Percentiles rank a stretch among this genome's conserved stretches.
Evolutionary conservation across 2,329 filamentous ascomycete species (phyloP).

Genomic region (Stylonectria norvegica): DNA sequence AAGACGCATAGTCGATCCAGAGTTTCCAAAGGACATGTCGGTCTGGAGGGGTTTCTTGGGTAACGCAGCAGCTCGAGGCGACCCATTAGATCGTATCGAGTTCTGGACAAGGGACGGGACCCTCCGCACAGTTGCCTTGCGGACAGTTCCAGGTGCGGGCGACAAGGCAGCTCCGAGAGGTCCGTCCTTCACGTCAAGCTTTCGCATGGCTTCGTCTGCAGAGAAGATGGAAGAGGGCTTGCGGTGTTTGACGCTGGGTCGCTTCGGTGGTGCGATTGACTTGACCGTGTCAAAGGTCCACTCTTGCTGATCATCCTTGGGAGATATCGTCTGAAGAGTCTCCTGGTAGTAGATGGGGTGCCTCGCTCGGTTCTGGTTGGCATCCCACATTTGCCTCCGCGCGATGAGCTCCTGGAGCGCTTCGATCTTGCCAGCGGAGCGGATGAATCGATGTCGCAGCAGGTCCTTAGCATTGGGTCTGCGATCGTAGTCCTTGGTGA

Average conservation of each 20-base stretch:
- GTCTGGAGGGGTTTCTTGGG: conserved; percentile 78
- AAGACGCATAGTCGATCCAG: conserved; percentile 83
- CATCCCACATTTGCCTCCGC: conserved; percentile 78
- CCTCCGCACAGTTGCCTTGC: conserved; percentile 55
- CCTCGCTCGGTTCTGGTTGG: conserved; percentile 62
- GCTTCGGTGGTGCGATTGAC: conserved; percentile 57
- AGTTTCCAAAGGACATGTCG: conserved; percentile 91
- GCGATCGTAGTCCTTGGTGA: conserved; percentile 86
- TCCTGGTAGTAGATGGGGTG: conserved; percentile 90
- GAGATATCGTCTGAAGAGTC: conserved; percentile 70
- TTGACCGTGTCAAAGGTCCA: conserved; percentile 97
- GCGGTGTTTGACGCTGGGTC: conserved; percentile 48
- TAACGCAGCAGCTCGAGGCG: conserved; percentile 42
- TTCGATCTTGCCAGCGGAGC: conserved; percentile 82
- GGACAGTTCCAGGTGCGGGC: conserved; percentile 52
- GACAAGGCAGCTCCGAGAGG: conserved; percentile 54
- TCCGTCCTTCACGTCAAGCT: conserved; percentile 59
- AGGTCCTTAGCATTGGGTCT: conserved; percentile 83
- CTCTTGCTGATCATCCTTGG: conserved; percentile 69
- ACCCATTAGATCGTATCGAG: conserved; percentile 37
- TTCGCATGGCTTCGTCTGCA: conserved; percentile 59
- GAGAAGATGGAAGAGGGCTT: conserved; percentile 56
- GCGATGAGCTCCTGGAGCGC: conserved; percentile 82
- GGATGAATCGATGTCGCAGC: conserved; percentile 83
- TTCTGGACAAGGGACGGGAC: conserved; percentile 42